Conservation (phyloP, 1,284 basidiomycete species). For the Boletus semigastroideus region DNA sequence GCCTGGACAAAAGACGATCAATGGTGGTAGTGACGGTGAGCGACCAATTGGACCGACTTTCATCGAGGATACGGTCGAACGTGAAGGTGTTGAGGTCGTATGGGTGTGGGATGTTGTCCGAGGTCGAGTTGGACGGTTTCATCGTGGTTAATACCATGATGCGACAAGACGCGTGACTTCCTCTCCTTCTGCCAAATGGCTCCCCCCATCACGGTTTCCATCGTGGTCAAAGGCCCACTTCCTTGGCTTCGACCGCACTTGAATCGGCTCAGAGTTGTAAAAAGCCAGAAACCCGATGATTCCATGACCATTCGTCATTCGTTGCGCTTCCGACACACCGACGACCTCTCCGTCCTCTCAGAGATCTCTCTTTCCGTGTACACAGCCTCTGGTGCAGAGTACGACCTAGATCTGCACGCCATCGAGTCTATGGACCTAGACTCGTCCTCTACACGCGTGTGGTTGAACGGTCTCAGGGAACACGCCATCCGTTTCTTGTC, state of each 20-base stretch:
- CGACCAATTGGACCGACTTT: conserved; percentile 20
- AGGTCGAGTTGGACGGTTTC: background rate
- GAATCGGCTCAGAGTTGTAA: no score
- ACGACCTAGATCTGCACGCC: background rate
- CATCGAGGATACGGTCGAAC: conserved; percentile 28
- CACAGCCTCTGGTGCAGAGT: no score
- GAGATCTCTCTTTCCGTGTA: background rate
- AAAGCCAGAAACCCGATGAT: no score
- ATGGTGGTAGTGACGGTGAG: background rate
- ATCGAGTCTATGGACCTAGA: background rate
- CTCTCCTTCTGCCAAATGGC: no score
- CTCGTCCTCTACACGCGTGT: no score
- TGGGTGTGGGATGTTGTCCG: background rate
- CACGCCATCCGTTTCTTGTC: background rate
- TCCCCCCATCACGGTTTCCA: no score
- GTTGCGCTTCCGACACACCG: background rate
- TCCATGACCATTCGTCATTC: no score
- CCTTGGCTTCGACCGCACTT: no score
- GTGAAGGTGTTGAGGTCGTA: conserved; percentile 20
- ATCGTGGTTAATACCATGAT: no score
- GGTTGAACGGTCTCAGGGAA: background rate
- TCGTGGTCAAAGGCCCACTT: no score
- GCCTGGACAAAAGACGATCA: conserved; percentile 10
- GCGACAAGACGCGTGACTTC: no score
- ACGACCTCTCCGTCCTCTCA: background rate